Percentiles rank a stretch among this genome's conserved stretches.
Conservation (phyloP, 2,329 filamentous ascomycete species). For the Myrmaecium sp. region DNA sequence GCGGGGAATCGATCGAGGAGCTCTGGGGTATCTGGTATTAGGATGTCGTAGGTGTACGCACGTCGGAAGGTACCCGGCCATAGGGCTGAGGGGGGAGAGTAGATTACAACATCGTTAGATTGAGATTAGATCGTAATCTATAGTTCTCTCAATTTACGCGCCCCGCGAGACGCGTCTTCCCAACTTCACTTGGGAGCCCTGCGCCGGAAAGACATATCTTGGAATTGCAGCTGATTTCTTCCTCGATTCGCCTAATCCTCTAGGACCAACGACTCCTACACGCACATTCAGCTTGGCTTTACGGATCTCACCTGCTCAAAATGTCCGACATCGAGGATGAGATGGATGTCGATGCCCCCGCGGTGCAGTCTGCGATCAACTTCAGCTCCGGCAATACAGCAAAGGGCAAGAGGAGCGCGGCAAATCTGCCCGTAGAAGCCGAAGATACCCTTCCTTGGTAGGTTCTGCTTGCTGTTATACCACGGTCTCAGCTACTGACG, state of each 20-base stretch:
- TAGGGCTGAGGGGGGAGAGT: constrained; percentile 16
- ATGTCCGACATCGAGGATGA: constrained; percentile 44
- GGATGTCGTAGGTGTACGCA: too few relatives aligned
- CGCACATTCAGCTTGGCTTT: constrained; percentile 2
- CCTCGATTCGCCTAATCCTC: too few relatives aligned
- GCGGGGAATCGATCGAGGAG: constrained; percentile 9
- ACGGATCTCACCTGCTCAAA: constrained; percentile 6
- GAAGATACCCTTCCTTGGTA: constrained; percentile 91
- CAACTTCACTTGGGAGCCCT: too few relatives aligned
- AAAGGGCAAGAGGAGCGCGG: constrained; percentile 83
- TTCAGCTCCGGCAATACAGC: constrained; percentile 59
- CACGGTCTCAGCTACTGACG: background rate
- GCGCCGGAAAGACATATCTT: too few relatives aligned
- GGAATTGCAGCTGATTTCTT: too few relatives aligned
- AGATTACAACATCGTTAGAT: constrained; percentile 5
- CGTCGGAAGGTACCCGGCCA: too few relatives aligned
- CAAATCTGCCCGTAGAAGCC: constrained; percentile 83
- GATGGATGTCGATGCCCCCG: constrained; percentile 49
- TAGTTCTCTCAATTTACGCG: constrained; percentile 17
- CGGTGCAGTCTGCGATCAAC: constrained; percentile 31
- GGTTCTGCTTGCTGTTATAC: constrained; percentile 5
- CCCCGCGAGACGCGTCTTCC: constrained; percentile 6
- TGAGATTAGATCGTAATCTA: constrained; percentile 7
- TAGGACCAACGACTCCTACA: too few relatives aligned
- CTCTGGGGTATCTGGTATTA: too few relatives aligned